phyloP scores from a whole-genome alignment of 2,329 filamentous ascomycete species.

The Cladosporium phlei region DNA sequence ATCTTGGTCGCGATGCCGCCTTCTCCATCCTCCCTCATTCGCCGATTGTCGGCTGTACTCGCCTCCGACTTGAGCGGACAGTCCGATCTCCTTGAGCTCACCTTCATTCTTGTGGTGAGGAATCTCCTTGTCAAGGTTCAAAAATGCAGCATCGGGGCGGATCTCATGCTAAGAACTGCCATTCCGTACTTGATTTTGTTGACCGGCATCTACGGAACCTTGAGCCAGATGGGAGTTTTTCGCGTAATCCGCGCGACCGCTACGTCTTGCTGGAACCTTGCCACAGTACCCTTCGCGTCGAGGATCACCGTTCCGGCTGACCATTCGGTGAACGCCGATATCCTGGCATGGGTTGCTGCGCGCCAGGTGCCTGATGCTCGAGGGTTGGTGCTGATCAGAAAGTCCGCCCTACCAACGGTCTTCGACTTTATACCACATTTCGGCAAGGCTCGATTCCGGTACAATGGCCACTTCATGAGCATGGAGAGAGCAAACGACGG shows the following conservation, averaged over 20 bases:
- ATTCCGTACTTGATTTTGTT: not conserved
- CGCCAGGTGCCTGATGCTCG: too few species aligned
- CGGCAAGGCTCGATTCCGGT: conserved; percentile 18
- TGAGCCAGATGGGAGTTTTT: not conserved
- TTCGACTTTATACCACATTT: conserved; percentile 28
- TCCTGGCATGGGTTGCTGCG: not conserved
- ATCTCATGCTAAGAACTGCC: not conserved
- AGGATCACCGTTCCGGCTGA: not conserved
- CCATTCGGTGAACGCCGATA: not conserved
- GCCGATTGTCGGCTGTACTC: not conserved
- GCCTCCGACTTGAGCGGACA: not conserved
- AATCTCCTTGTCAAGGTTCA: not conserved
- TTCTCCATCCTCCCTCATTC: not conserved
- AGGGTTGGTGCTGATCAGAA: too few species aligned
- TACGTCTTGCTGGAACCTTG: not conserved
- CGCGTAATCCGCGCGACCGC: not conserved
- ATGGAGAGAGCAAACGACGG: conserved; percentile 7
- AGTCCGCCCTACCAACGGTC: too few species aligned
- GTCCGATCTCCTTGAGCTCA: not conserved
- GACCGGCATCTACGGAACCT: not conserved
- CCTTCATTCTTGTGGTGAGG: not conserved
- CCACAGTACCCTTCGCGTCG: not conserved
- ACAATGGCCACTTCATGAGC: conserved; percentile 6
- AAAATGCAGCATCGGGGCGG: not conserved
- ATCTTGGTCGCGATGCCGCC: too few species aligned